Conservation (phyloP, 768 basidiomycete species). For the Multifurca ochricompacta region DNA sequence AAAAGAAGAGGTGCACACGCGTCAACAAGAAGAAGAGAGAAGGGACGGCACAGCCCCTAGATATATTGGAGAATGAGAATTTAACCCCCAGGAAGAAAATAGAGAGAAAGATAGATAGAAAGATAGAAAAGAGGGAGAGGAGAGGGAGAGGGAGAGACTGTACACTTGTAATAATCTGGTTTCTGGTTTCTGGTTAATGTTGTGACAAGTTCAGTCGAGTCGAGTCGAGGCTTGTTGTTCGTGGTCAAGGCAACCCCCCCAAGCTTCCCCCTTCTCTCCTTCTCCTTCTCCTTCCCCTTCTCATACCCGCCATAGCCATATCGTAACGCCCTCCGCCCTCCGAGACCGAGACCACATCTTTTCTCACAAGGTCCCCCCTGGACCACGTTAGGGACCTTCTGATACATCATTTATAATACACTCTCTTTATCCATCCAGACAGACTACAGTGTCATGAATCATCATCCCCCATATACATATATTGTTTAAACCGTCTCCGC, state of each 20-base stretch:
- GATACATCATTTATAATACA: conserved; percentile 13
- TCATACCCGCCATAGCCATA: conserved; percentile 9
- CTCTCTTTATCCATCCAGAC: too few species aligned
- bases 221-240: conserved; percentile 29
- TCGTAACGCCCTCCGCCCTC: too few species aligned
- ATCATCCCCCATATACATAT: conserved; percentile 61
- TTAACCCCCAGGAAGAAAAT: conserved; percentile 13
- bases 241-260: conserved; percentile 48
- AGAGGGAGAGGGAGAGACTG: conserved; percentile 6
- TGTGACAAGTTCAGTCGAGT: too few species aligned
- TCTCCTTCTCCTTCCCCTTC: too few species aligned
- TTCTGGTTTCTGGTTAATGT: too few species aligned
- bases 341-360: conserved; percentile 6
- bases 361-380: conserved; percentile 9
- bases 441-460: too few species aligned
- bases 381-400: neutral
- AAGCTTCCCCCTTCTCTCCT: too few species aligned
- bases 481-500: conserved; percentile 55
- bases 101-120: conserved; percentile 14
- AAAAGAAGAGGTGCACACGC: conserved; percentile 15
- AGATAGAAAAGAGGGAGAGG: conserved; percentile 10
- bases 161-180: too few species aligned
- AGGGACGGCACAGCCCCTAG: conserved; percentile 12
- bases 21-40: conserved; percentile 7
- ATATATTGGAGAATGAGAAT: conserved; percentile 21